phyloP scores from a whole-genome alignment of 179 eudicot genomes.

The Vitellaria paradoxa region DNA sequence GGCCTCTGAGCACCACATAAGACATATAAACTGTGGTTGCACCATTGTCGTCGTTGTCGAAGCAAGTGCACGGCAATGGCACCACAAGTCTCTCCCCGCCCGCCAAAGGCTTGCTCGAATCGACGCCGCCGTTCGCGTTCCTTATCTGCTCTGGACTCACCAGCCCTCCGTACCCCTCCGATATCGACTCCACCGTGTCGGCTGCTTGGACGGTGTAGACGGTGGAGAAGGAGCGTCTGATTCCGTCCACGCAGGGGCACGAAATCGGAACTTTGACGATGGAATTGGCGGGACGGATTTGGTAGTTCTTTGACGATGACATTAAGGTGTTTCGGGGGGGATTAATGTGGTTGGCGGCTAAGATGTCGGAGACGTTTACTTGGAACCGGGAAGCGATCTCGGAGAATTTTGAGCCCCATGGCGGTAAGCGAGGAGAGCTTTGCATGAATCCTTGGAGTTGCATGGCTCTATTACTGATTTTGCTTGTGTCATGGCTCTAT shows the following conservation, averaged over 20 bases:
- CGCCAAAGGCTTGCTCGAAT: background rate
- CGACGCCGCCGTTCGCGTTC: background rate
- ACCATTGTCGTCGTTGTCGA: background rate
- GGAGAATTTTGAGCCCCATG: background rate
- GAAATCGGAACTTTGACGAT: background rate
- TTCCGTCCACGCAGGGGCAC: background rate
- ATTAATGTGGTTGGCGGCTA: background rate
- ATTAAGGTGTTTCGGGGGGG: background rate
- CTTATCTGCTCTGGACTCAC: background rate
- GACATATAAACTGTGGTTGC: background rate
- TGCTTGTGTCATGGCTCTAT: background rate
- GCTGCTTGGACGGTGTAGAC: background rate
- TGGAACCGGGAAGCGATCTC: background rate
- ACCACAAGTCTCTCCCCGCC: background rate
- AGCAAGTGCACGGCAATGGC: constrained; percentile 3
- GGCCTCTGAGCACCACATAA: background rate
- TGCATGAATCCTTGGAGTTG: constrained; percentile 1
- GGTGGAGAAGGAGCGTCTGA: background rate
- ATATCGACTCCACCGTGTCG: background rate
- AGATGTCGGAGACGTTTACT: background rate
- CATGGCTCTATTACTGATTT: constrained; percentile 8
- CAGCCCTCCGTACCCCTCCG: background rate
- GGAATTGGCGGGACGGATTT: background rate
- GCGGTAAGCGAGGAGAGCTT: background rate
- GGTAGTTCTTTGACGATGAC: background rate